A percentile compares a stretch with the other conserved stretches of the same genome.
Evolutionary conservation across 139 green algal genomes (phyloP).

Genomic region (Chlamydomonas sphaeroides): DNA sequence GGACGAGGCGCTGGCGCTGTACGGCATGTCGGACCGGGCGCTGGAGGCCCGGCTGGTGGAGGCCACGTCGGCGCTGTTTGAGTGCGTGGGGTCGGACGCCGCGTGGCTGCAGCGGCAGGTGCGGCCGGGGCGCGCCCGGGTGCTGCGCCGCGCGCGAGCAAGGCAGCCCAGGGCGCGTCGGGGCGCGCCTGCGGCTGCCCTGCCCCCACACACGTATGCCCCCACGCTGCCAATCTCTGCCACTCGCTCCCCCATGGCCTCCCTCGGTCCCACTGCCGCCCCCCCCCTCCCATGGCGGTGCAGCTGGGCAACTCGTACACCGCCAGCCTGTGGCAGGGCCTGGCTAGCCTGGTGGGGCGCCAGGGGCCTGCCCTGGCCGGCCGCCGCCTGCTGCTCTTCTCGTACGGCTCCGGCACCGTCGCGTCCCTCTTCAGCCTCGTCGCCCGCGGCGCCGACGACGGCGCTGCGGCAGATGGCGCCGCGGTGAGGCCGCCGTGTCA

Average conservation of each 20-base stretch:
- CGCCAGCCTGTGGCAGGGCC: constrained; percentile 66
- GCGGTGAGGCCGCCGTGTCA: neutral
- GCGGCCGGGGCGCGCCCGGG: neutral
- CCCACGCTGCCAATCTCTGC: too few relatives aligned
- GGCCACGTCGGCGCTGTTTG: constrained; percentile 31
- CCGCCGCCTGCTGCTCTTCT: constrained; percentile 77
- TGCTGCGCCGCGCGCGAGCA: too few relatives aligned
- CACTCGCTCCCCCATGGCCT: too few relatives aligned
- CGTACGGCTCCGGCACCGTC: constrained; percentile 79
- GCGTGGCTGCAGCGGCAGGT: constrained; percentile 60
- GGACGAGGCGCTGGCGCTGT: neutral
- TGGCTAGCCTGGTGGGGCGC: constrained; percentile 59
- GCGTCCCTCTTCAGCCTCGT: constrained; percentile 69
- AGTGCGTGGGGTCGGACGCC: constrained; percentile 40
- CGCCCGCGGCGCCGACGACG: constrained; percentile 15
- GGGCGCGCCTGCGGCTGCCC: too few relatives aligned
- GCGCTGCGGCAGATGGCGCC: neutral
- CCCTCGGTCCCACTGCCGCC: too few relatives aligned
- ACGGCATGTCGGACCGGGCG: constrained; percentile 32
- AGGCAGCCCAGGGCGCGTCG: too few relatives aligned
- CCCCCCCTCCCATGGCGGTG: too few relatives aligned
- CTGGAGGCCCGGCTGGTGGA: constrained; percentile 50
- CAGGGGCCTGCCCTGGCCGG: constrained; percentile 30
- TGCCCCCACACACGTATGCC: too few relatives aligned
- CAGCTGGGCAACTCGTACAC: constrained; percentile 88